A percentile compares a stretch with the other conserved stretches of the same genome.
Evolutionary conservation across 345 rosid species (phyloP).

Genomic region (Gossypioides kirkii): DNA sequence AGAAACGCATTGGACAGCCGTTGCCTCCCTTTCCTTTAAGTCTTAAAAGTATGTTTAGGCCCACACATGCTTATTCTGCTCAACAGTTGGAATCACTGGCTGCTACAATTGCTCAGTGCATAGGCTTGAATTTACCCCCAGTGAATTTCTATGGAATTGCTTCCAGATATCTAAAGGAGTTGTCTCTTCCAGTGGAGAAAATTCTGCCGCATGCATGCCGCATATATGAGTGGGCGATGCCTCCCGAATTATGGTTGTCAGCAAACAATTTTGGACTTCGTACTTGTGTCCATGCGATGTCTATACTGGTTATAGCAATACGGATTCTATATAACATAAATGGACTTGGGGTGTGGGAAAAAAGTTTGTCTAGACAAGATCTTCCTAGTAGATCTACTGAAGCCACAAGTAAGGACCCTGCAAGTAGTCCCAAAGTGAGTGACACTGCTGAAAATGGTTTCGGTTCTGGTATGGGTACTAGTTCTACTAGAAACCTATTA

Average conservation of each 20-base stretch:
- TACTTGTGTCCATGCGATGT: slow-evolving; percentile 42
- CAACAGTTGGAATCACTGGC: slow-evolving; percentile 58
- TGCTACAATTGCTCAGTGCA: slow-evolving; percentile 51
- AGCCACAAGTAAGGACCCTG: slow-evolving; percentile 9
- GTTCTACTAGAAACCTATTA: slow-evolving; percentile 14
- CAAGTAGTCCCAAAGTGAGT: slow-evolving; percentile 8
- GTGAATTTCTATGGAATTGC: slow-evolving; percentile 67
- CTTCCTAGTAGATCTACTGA: slow-evolving; percentile 11
- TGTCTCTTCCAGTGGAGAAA: slow-evolving; percentile 50
- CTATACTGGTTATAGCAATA: slow-evolving; percentile 47
- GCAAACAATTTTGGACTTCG: slow-evolving; percentile 53
- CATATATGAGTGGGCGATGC: slow-evolving; percentile 31
- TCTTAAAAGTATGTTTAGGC: slow-evolving; percentile 58
- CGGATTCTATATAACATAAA: slow-evolving; percentile 49
- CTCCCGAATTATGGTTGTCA: slow-evolving; percentile 70
- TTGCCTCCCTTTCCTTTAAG: slow-evolving; percentile 35
- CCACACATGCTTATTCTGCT: slow-evolving; percentile 39
- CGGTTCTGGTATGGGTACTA: slow-evolving; percentile 24
- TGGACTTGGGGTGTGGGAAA: slow-evolving; percentile 64
- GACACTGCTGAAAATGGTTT: slow-evolving; percentile 16
- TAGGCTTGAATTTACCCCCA: slow-evolving; percentile 66
- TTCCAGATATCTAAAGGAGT: slow-evolving; percentile 43
- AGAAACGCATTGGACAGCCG: slow-evolving; percentile 29
- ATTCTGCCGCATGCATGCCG: slow-evolving; percentile 52
- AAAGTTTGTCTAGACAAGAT: slow-evolving; percentile 25